Evolutionary conservation across 345 rosid species (phyloP).

Genomic region (Sonneratia alba): DNA sequence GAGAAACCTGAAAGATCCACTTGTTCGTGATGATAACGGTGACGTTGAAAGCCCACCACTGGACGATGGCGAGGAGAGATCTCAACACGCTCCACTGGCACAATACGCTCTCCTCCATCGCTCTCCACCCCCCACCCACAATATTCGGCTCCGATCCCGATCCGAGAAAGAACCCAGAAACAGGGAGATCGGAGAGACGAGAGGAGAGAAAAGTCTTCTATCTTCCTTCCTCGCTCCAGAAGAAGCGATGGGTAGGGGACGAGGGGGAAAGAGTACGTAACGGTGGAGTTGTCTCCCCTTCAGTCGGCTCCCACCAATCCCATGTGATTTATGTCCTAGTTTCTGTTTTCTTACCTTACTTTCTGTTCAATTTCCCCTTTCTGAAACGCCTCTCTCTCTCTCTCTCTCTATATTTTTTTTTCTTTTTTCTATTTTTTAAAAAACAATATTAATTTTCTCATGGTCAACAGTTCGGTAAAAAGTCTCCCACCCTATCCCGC

Average conservation of each 20-base stretch:
- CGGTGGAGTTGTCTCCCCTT: conserved; percentile 5
- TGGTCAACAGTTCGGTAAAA: too few relatives aligned
- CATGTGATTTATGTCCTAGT: conserved; percentile 3
- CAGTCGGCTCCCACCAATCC: neutral
- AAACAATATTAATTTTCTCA: too few relatives aligned
- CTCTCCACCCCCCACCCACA: conserved; percentile 1
- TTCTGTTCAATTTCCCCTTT: neutral
- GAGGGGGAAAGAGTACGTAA: neutral
- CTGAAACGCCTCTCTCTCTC: conserved; percentile 4
- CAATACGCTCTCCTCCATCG: conserved; percentile 69
- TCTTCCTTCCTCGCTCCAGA: neutral
- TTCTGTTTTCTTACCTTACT: neutral
- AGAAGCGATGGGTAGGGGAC: neutral
- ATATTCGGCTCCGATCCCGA: neutral
- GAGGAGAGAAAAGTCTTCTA: neutral
- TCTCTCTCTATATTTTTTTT: neutral
- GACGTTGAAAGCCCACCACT: conserved; percentile 97
- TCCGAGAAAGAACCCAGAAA: neutral
- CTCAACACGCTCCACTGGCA: conserved; percentile 62
- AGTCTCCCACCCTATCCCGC: too few relatives aligned
- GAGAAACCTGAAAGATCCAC: conserved; percentile 97
- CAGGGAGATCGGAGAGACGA: neutral
- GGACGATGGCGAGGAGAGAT: conserved; percentile 88
- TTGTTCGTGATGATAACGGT: conserved; percentile 97
- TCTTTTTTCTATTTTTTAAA: neutral